Base-by-base conservation (phyloP, 768 basidiomycete genomes). In the Sistotremastrum suecicum region DNA sequence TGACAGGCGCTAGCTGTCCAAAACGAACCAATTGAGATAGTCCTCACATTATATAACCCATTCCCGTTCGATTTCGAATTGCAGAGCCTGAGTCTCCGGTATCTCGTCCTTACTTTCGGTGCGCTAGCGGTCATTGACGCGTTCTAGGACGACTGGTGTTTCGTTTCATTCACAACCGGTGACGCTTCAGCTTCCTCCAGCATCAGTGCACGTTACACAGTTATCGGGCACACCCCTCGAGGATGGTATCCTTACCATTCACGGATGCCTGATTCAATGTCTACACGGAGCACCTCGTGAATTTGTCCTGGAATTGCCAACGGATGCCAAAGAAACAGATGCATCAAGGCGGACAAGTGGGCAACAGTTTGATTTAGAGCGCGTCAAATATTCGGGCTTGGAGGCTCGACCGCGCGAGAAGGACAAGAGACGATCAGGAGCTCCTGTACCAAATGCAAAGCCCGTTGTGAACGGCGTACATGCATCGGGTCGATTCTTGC, bases 61-160 rank as follows among this genome's bases (percentile, higher is more conserved):
- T 94, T 82, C 60, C 75, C 87, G 3, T 94, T 98, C 60, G 88
- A 92, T 50, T 68, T 99, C 8, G 90, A 97, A 50, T 62, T 98
- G 11, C 79, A 87, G 48, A 79, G 77, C 53, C 59, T 98, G 35
- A 75, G 76, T 4, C 64, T 97, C 10, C 88, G 90, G 92, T 90
- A 50, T 51, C 63, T 44, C 20, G 44, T 6, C 33, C 43, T 8
- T 37, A 20, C 10, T 38, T 39, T 41, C 5, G 20, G 32, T 44
- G 3, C 35, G 31, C 9, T 12, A 32, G 12, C 38, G 8, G 34
- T 33, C 10, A 35, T 36, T 34, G 1, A 28, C 33, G 39, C 2
- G 42, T 41, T 44, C 9, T 53, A 97, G 91, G 52, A 88, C 90
- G 5, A 77, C 83, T 5, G 94, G 95, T 1, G 78, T 80, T 11